Base-by-base conservation (phyloP, 2,329 filamentous ascomycete species). In the Phaeosphaeriaceae sp. region DNA sequence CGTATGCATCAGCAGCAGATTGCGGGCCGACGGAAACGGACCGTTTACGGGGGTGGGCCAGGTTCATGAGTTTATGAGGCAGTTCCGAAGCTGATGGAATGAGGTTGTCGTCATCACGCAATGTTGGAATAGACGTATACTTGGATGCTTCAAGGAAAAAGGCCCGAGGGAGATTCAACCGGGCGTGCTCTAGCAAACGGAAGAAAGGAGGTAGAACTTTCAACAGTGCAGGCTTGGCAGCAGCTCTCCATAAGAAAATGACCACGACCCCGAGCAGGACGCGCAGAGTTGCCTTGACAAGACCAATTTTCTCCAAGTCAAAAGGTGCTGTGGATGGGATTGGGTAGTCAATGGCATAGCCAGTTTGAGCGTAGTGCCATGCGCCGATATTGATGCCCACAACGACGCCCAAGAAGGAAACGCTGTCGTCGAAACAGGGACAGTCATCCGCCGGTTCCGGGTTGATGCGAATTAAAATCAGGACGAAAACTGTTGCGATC, bases 391-490 rank as follows among this genome's bases (percentile, higher is more conserved):
- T 88, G 38, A 90, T 79, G 0, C 94, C 94, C 62, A 97, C 89
- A 46, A 96, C 82, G 17, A 97, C 92, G 1, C 90, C 93, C 16
- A 91, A 87, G 74, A 97, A 97, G 3, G 92, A 87, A 40, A 97
- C 90, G 63, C 90, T 96, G 75, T 97, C 93, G 70, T 97, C 93
- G 68, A 95, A 97, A 73, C 93, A 97, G 4, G 93, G 93, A 61
- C 94, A 99, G 71, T 97, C 91, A 70, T 99, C 94, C 1, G 92
- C 94, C 0, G 94, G 94, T 67, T 99, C 94, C 0, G 94, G 94
- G 66, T 99, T 93, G 26, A 97, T 87, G 48, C 93, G 86, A 18
- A 97, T 88, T 6, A 96, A 80, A 6, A 88, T 76, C 47, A 94
- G 80, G 37, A 96, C 84, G 16, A 87, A 68, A 13, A 92, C 59